phyloP scores from a whole-genome alignment of 306 rosid genomes.

The Corylus americana region DNA sequence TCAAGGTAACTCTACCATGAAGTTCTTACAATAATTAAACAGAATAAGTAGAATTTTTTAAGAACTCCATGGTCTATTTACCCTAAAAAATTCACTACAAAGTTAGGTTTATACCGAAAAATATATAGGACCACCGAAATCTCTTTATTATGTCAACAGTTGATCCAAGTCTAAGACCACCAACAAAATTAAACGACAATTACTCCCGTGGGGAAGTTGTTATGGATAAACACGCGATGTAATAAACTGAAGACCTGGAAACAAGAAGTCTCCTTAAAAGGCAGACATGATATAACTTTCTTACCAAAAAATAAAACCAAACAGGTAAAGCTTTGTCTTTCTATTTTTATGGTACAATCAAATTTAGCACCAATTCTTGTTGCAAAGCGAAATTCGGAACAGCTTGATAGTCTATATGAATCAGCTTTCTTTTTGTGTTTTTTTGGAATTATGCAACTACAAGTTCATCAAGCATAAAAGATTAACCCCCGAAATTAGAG shows the following conservation, averaged over 20 bases:
- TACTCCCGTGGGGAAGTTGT: too few relatives aligned
- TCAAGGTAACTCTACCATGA: too few relatives aligned
- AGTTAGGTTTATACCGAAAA: too few relatives aligned
- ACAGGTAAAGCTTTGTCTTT: background rate
- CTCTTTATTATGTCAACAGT: too few relatives aligned
- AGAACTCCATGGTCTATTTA: too few relatives aligned
- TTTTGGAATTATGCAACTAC: background rate
- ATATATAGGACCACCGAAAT: too few relatives aligned
- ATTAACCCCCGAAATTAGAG: conserved; percentile 7
- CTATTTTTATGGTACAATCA: background rate
- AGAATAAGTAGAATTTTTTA: too few relatives aligned
- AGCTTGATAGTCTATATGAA: background rate
- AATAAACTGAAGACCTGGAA: background rate
- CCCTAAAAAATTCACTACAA: too few relatives aligned
- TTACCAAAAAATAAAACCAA: background rate
- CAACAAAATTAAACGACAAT: background rate
- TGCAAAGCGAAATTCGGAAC: background rate
- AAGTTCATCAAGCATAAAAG: background rate
- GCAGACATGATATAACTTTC: background rate
- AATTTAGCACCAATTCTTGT: background rate
- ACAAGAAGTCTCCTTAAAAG: background rate
- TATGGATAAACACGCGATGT: too few relatives aligned
- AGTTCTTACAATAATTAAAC: too few relatives aligned
- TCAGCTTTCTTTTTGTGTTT: background rate
- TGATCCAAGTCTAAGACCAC: background rate